Evolutionary conservation across 1,284 basidiomycete genomes (phyloP).

Genomic region (Leucoagaricus sp.): DNA sequence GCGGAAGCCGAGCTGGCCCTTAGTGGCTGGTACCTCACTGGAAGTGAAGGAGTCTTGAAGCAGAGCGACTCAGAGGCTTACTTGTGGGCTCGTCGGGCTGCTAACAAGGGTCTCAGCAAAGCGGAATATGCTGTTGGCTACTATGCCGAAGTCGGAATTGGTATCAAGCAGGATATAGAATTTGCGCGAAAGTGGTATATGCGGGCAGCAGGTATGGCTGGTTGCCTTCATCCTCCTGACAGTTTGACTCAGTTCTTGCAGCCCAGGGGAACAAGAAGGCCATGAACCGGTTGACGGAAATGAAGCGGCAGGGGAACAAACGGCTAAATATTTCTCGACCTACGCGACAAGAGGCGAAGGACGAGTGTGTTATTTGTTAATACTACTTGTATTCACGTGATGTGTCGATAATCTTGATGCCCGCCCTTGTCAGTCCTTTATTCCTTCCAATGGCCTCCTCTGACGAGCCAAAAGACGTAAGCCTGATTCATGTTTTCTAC

Average conservation of each 20-base stretch:
- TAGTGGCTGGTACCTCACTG: slow-evolving; percentile 97
- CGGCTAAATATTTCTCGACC: slow-evolving; percentile 76
- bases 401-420: slow-evolving; percentile 10
- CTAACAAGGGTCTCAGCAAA: slow-evolving; percentile 91
- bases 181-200: slow-evolving; percentile 99
- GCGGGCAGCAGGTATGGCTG: slow-evolving; percentile 85
- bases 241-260: slow-evolving; percentile 32
- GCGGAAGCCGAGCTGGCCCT: slow-evolving; percentile 94
- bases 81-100: slow-evolving; percentile 92
- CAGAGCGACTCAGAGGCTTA: slow-evolving; percentile 98
- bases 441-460: not conserved
- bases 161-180: slow-evolving; percentile 93
- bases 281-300: slow-evolving; percentile 93
- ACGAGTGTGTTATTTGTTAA: slow-evolving; percentile 77
- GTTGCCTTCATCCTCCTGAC: not conserved
- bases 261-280: slow-evolving; percentile 95
- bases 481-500: not conserved
- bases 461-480: slow-evolving; percentile 5
- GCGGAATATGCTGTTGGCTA: slow-evolving; percentile 97
- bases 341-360: slow-evolving; percentile 88
- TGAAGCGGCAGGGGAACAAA: slow-evolving; percentile 79
- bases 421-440: not conserved
- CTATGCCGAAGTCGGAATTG: slow-evolving; percentile 97
- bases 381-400: slow-evolving; percentile 7
- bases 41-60: slow-evolving; percentile 93